A percentile compares a stretch with the other conserved stretches of the same genome.
Evolutionary conservation across 768 basidiomycete genomes (phyloP).

Genomic region (Exsudoporus frostii): DNA sequence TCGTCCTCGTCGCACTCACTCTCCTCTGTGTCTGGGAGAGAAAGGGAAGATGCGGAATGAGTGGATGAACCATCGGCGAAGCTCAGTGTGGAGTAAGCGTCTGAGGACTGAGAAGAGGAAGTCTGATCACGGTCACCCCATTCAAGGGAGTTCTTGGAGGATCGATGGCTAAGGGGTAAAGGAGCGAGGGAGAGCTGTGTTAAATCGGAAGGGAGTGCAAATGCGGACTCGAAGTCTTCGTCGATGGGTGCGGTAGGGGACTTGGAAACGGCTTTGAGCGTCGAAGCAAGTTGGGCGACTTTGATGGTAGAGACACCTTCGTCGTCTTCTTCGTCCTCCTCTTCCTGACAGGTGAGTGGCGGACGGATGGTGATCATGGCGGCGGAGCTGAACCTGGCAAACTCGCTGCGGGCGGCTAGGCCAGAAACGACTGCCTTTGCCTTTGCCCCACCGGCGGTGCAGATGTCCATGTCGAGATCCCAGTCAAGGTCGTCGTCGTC

Average conservation of each 20-base stretch:
- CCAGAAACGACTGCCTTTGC: conserved; percentile 37
- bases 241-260: conserved; percentile 40
- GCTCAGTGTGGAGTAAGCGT: conserved; percentile 77
- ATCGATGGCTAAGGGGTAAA: conserved; percentile 67
- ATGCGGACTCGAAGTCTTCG: conserved; percentile 83
- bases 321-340: conserved; percentile 65
- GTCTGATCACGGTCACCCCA: conserved; percentile 86
- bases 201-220: conserved; percentile 76
- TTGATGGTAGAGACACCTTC: conserved; percentile 86
- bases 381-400: conserved; percentile 28
- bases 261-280: conserved; percentile 34
- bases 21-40: conserved; percentile 68
- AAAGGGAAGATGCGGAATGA: conserved; percentile 61
- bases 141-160: conserved; percentile 81
- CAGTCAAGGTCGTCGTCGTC: conserved; percentile 71
- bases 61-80: conserved; percentile 73
- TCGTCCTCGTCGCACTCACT: conserved; percentile 68
- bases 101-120: conserved; percentile 82
- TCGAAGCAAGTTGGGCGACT: conserved; percentile 47
- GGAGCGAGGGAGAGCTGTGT: conserved; percentile 81
- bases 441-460: conserved; percentile 52
- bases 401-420: conserved; percentile 41
- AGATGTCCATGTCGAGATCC: conserved; percentile 75
- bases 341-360: conserved; percentile 47
- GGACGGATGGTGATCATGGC: conserved; percentile 58